Evolutionary conservation across 768 basidiomycete genomes (phyloP).

Genomic region (Cantharellus cinnabarinus): DNA sequence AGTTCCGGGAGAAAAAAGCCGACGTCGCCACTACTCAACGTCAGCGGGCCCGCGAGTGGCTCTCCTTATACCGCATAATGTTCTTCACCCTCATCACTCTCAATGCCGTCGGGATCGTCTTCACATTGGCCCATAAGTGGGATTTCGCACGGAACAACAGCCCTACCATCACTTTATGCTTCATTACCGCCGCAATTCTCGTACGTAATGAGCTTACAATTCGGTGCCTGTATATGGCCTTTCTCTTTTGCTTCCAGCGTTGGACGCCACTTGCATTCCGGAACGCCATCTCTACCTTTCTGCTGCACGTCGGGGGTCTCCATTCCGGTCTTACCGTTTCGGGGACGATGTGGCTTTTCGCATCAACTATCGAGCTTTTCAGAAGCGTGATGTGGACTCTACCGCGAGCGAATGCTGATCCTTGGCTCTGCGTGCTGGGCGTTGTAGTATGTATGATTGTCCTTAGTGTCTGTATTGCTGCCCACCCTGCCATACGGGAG

Average conservation of each 20-base stretch:
- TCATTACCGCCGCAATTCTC: neutral
- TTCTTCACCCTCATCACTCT: neutral
- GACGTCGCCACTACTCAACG: neutral
- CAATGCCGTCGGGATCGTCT: neutral
- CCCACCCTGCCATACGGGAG: constrained; percentile 28
- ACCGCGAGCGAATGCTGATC: neutral
- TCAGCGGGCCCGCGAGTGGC: neutral
- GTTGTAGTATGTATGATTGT: neutral
- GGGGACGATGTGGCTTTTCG: neutral
- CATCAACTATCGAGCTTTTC: neutral
- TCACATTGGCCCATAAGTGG: neutral
- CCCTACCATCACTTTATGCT: neutral
- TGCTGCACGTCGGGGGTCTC: neutral
- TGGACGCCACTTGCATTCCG: neutral
- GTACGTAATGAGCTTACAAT: neutral
- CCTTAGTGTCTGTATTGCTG: constrained; percentile 9
- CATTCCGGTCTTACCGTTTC: neutral
- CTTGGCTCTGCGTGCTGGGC: neutral
- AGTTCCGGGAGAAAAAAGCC: neutral
- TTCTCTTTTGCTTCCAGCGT: neutral
- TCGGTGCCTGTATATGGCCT: neutral
- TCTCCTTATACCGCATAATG: neutral
- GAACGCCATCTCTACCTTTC: neutral
- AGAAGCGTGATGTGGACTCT: neutral
- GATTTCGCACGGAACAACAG: neutral